Percentiles rank a stretch among this genome's conserved stretches.
These are phyloP conservation scores for Mycosphaerella sp. DNA, from an alignment of 2,329 filamentous ascomycete genomes.

Conservation along the genomic window DNA sequence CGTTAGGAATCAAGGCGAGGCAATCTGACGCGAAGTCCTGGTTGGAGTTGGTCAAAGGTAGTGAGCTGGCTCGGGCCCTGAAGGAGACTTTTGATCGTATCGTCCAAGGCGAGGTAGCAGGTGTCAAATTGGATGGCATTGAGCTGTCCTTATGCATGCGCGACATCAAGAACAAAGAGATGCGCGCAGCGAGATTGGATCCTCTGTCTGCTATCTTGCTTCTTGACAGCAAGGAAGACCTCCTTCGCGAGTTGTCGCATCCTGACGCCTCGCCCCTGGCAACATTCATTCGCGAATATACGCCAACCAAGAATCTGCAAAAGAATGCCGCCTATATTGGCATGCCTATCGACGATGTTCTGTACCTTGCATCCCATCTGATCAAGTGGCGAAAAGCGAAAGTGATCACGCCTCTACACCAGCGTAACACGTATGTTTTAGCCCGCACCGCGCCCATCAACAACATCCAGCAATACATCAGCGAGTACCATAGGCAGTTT, in stretches of 20 bases:
- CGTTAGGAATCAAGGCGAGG: slow-evolving; percentile 73
- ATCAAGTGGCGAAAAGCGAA: slow-evolving; percentile 94
- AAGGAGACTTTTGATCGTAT: slow-evolving; percentile 27
- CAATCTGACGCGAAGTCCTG: slow-evolving; percentile 43
- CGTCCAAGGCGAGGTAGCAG: slow-evolving; percentile 20
- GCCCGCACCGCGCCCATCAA: slow-evolving; percentile 80
- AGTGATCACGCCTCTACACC: slow-evolving; percentile 83
- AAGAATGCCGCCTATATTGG: slow-evolving; percentile 66
- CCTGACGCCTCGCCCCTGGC: slow-evolving; percentile 71
- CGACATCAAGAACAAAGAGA: slow-evolving; percentile 22
- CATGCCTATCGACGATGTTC: slow-evolving; percentile 72
- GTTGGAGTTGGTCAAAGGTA: slow-evolving; percentile 25
- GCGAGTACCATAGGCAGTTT: slow-evolving; percentile 70
- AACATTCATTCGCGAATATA: slow-evolving; percentile 58
- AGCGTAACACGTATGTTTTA: slow-evolving; percentile 83
- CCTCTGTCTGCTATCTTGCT: slow-evolving; percentile 84
- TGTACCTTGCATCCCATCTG: slow-evolving; percentile 83
- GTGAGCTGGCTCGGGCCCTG: slow-evolving; percentile 32
- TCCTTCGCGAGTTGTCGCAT: slow-evolving; percentile 65
- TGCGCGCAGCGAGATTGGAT: slow-evolving; percentile 8
- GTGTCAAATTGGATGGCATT: slow-evolving; percentile 60
- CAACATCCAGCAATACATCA: slow-evolving; percentile 61
- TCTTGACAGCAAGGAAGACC: slow-evolving; percentile 72
- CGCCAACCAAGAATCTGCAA: slow-evolving; percentile 60
- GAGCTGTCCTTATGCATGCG: slow-evolving; percentile 59